These are phyloP conservation scores for Scedosporium dehoogii DNA, from an alignment of 2,329 filamentous ascomycete genomes.

Conservation along the genomic window DNA sequence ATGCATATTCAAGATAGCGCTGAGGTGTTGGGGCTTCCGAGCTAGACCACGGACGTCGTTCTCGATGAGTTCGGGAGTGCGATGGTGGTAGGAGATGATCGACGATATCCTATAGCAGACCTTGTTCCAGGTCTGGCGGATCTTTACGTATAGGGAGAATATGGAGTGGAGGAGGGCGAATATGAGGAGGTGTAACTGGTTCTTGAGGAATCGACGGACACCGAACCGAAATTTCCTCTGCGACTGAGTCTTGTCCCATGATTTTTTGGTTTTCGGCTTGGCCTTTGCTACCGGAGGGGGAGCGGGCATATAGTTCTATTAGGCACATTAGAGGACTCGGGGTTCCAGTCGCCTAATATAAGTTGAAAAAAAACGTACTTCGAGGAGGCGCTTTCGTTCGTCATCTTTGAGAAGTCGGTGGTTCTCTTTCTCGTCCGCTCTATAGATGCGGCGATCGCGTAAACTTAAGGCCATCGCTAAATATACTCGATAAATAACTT, in stretches of 20 bases:
- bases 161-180: slow-evolving; percentile 66
- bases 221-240: slow-evolving; percentile 36
- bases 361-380: slow-evolving; percentile 16
- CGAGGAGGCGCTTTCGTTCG: slow-evolving; percentile 26
- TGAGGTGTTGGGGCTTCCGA: slow-evolving; percentile 75
- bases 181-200: slow-evolving; percentile 54
- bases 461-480: slow-evolving; percentile 16
- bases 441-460: slow-evolving; percentile 27
- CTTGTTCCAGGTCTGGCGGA: slow-evolving; percentile 70
- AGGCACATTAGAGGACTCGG: too few relatives aligned
- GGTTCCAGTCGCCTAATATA: too few relatives aligned
- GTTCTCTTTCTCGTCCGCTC: slow-evolving; percentile 25
- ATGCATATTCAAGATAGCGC: slow-evolving; percentile 71
- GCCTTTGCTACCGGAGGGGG: not conserved
- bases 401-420: slow-evolving; percentile 24
- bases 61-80: slow-evolving; percentile 84
- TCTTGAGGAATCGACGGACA: slow-evolving; percentile 50
- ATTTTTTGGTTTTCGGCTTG: not conserved
- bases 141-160: slow-evolving; percentile 80
- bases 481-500: not conserved
- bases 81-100: slow-evolving; percentile 88
- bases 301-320: slow-evolving; percentile 1
- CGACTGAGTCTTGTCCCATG: slow-evolving; percentile 15
- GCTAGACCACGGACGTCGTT: slow-evolving; percentile 69
- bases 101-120: slow-evolving; percentile 69